These are phyloP conservation scores for Aurinia saxatilis DNA, from an alignment of 345 rosid genomes.

Conservation along the genomic window DNA sequence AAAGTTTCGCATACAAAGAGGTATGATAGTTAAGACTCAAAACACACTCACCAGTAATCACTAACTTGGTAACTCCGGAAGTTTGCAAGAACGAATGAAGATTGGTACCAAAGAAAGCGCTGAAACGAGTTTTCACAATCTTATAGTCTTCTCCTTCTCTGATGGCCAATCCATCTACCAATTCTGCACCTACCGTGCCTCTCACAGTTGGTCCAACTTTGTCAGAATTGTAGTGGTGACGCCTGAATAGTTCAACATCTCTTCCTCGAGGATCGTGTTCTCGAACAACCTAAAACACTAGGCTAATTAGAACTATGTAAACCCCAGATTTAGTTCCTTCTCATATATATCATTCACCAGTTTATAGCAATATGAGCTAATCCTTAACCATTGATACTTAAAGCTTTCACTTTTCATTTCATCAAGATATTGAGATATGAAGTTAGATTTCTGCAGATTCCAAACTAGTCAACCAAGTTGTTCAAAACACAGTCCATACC, in stretches of 20 bases:
- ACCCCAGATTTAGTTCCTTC: too few species aligned
- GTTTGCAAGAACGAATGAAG: constrained; percentile 64
- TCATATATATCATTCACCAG: background rate
- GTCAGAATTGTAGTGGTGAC: constrained; percentile 44
- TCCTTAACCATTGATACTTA: background rate
- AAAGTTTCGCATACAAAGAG: too few species aligned
- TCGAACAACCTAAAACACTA: constrained; percentile 82
- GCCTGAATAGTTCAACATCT: constrained; percentile 73
- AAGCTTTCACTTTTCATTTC: too few species aligned
- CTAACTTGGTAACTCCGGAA: constrained; percentile 42
- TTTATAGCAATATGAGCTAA: background rate
- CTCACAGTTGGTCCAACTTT: constrained; percentile 52
- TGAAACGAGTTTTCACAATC: constrained; percentile 75
- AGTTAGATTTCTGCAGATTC: too few species aligned
- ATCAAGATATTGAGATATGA: too few species aligned
- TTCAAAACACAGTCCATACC: background rate
- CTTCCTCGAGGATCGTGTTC: constrained; percentile 75
- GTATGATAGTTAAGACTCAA: too few species aligned
- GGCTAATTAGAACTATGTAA: too few species aligned
- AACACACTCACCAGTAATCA: constrained; percentile 51
- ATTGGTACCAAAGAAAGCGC: constrained; percentile 69
- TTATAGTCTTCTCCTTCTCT: constrained; percentile 75
- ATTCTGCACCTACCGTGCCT: constrained; percentile 55
- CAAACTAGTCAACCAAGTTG: too few species aligned
- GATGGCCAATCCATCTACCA: constrained; percentile 65